phyloP scores from a whole-genome alignment of 306 rosid species.

The Sechiopsis laciniata region DNA sequence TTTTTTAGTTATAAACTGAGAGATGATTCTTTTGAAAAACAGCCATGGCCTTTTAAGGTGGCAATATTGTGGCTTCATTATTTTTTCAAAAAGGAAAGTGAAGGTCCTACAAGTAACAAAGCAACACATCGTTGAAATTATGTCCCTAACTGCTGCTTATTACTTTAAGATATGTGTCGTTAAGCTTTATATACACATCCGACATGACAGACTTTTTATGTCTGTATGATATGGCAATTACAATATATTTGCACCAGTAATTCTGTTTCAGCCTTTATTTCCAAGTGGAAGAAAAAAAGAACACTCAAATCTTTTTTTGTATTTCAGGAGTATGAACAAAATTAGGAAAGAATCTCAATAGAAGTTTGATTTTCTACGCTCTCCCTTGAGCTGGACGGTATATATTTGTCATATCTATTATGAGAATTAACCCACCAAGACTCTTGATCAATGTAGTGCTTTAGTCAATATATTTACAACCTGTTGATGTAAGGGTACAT shows the following conservation, averaged over 20 bases:
- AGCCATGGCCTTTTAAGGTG: constrained; percentile 17
- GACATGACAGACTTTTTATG: constrained; percentile 16
- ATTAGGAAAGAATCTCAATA: too few relatives aligned
- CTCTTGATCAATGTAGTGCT: too few relatives aligned
- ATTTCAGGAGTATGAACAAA: too few relatives aligned
- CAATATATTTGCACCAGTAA: constrained; percentile 13
- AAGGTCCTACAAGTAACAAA: constrained; percentile 21
- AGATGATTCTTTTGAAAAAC: not conserved
- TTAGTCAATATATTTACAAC: too few relatives aligned
- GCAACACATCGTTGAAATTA: constrained; percentile 6
- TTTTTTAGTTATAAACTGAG: constrained; percentile 10
- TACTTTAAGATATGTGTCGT: constrained; percentile 8
- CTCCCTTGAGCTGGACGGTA: too few relatives aligned
- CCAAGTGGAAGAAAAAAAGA: not conserved
- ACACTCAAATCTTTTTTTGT: not conserved
- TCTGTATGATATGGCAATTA: not conserved
- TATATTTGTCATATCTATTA: too few relatives aligned
- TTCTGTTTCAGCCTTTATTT: not conserved
- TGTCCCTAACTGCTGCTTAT: constrained; percentile 21
- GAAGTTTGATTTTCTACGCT: too few relatives aligned
- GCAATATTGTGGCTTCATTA: constrained; percentile 18
- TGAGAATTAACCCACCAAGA: too few relatives aligned
- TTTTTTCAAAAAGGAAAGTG: not conserved
- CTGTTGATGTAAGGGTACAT: too few relatives aligned
- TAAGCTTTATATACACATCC: constrained; percentile 7